Conservation (phyloP, 2,329 filamentous ascomycete genomes). For the Fusarium incarnatum region DNA sequence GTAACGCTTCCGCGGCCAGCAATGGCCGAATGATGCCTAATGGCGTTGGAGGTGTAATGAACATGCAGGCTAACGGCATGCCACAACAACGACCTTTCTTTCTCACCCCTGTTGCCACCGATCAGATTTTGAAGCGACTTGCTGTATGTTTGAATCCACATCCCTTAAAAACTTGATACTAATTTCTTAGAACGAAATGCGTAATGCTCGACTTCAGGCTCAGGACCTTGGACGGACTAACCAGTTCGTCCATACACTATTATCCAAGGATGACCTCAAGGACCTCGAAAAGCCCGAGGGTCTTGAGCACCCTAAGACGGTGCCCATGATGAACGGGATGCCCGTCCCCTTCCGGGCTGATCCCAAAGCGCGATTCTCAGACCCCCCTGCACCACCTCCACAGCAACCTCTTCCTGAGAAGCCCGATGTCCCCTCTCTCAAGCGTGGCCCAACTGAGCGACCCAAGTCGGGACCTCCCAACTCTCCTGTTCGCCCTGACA, state of each 20-base stretch:
- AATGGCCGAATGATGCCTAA: constrained; percentile 71
- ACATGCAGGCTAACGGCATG: constrained; percentile 67
- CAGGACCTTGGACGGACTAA: constrained; percentile 86
- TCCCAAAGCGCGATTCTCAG: constrained; percentile 85
- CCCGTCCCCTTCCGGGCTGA: constrained; percentile 73
- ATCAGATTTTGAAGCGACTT: constrained; percentile 84
- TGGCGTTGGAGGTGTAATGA: constrained; percentile 53
- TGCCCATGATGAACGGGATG: constrained; percentile 63
- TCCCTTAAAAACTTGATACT: not conserved
- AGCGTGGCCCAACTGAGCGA: constrained; percentile 80
- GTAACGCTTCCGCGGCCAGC: constrained; percentile 70
- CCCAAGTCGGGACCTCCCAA: constrained; percentile 67
- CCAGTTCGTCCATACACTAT: constrained; percentile 80
- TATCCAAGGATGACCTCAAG: constrained; percentile 77
- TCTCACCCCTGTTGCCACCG: constrained; percentile 89
- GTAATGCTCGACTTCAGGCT: constrained; percentile 86
- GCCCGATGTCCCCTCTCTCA: constrained; percentile 81
- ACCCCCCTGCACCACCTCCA: constrained; percentile 91
- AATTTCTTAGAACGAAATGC: constrained; percentile 81
- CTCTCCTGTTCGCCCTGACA: constrained; percentile 71
- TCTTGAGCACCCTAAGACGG: constrained; percentile 60
- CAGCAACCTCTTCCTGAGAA: constrained; percentile 95
- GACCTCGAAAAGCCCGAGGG: constrained; percentile 65
- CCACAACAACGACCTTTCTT: constrained; percentile 85
- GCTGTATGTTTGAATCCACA: constrained; percentile 46